Evolutionary conservation across 768 basidiomycete genomes (phyloP).

Genomic region (Serendipita sp.): DNA sequence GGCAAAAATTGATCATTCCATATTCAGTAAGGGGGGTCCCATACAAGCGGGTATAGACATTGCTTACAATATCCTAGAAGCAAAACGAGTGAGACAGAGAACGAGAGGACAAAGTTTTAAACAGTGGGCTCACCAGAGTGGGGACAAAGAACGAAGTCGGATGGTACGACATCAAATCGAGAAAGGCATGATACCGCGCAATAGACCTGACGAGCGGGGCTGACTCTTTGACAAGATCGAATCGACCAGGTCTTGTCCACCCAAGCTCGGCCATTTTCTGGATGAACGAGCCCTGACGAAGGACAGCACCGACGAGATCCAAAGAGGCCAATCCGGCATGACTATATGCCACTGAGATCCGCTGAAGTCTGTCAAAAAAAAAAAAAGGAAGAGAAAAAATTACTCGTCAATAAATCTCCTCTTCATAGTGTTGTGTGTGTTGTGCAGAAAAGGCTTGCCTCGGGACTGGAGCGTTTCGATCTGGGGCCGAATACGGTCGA

Average conservation of each 20-base stretch:
- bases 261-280: conserved; percentile 10
- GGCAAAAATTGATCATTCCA: not conserved
- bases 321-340: not conserved
- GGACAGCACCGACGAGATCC: conserved; percentile 9
- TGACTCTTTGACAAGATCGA: conserved; percentile 1
- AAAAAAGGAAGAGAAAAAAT: not conserved
- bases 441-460: not conserved
- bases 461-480: not conserved
- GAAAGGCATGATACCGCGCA: conserved; percentile 14
- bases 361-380: not conserved
- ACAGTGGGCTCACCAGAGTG: conserved; percentile 9
- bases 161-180: conserved; percentile 12
- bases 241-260: conserved; percentile 10
- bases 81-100: not conserved
- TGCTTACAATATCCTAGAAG: not conserved
- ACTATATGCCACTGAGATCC: not conserved
- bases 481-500: not conserved
- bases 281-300: conserved; percentile 12
- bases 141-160: conserved; percentile 10
- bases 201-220: conserved; percentile 9
- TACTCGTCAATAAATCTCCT: not conserved
- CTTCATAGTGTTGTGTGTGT: no score
- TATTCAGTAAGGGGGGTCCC: not conserved
- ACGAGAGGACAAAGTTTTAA: not conserved
- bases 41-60: no score